phyloP scores from a whole-genome alignment of 2,329 filamentous ascomycete species.

The Nemania diffusa region DNA sequence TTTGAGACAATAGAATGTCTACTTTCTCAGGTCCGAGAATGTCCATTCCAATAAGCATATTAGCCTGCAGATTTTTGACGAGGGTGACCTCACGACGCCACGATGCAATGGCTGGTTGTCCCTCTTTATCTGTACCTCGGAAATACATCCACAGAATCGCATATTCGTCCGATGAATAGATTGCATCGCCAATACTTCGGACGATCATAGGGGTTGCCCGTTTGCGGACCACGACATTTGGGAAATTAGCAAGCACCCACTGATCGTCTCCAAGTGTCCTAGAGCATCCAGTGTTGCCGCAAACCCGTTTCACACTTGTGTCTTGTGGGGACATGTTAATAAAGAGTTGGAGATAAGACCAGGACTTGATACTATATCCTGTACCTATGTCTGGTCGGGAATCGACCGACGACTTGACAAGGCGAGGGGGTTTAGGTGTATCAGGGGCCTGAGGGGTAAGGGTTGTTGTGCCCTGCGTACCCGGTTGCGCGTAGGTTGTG shows the following conservation, averaged over 20 bases:
- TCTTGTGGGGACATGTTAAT: neutral
- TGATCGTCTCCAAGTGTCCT: neutral
- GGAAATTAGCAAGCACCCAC: neutral
- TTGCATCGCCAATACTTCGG: neutral
- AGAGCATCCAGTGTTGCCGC: neutral
- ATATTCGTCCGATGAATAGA: neutral
- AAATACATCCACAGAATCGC: neutral
- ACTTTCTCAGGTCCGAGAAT: neutral
- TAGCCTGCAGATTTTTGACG: neutral
- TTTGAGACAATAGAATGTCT: neutral
- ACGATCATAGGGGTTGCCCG: neutral
- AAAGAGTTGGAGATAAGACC: neutral
- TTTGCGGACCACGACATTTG: neutral
- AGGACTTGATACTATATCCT: neutral
- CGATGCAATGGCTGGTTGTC: neutral
- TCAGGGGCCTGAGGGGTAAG: neutral
- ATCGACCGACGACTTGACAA: neutral
- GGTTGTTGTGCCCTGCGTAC: no score
- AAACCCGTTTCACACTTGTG: neutral
- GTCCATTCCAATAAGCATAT: conserved; percentile 7
- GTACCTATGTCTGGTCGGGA: neutral
- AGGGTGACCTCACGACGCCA: conserved; percentile 2
- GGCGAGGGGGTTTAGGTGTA: neutral
- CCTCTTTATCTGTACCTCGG: neutral
- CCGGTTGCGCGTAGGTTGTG: neutral